Conservation (phyloP, 352 stramenopile genomes). For the Phytophthora uliginosa region DNA sequence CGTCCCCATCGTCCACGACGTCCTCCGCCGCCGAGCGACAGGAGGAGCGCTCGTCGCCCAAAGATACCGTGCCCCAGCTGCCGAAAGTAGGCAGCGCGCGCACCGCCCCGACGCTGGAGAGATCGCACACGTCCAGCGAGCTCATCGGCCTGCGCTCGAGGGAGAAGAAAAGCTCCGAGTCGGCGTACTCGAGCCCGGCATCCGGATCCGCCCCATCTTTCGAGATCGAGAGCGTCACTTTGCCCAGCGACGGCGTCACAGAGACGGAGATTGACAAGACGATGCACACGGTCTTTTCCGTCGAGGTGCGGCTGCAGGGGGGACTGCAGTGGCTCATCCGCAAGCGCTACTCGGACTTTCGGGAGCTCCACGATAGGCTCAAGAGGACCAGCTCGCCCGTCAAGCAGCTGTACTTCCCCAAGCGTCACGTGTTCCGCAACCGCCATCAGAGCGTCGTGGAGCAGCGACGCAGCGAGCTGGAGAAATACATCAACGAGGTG, state of each 20-base stretch:
- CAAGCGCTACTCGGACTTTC: conserved; percentile 92
- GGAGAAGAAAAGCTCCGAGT: conserved; percentile 63
- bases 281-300: conserved; percentile 83
- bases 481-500: conserved; percentile 92
- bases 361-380: conserved; percentile 86
- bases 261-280: conserved; percentile 87
- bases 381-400: conserved; percentile 82
- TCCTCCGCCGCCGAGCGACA: conserved; percentile 40
- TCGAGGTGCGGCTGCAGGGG: conserved; percentile 84
- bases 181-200: conserved; percentile 45
- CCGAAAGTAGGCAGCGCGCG: conserved; percentile 29
- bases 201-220: conserved; percentile 67
- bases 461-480: conserved; percentile 83
- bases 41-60: not conserved
- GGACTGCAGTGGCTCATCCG: conserved; percentile 91
- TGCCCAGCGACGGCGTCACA: conserved; percentile 75
- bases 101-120: conserved; percentile 62
- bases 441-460: conserved; percentile 89
- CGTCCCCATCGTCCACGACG: conserved; percentile 49
- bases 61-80: conserved; percentile 27
- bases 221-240: conserved; percentile 86
- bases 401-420: conserved; percentile 88
- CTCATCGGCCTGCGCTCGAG: conserved; percentile 67
- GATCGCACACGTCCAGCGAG: conserved; percentile 79
- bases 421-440: conserved; percentile 89